These are phyloP conservation scores for Chloris gayana DNA, from an alignment of 176 grass and related monocot genomes.

Conservation along the genomic window DNA sequence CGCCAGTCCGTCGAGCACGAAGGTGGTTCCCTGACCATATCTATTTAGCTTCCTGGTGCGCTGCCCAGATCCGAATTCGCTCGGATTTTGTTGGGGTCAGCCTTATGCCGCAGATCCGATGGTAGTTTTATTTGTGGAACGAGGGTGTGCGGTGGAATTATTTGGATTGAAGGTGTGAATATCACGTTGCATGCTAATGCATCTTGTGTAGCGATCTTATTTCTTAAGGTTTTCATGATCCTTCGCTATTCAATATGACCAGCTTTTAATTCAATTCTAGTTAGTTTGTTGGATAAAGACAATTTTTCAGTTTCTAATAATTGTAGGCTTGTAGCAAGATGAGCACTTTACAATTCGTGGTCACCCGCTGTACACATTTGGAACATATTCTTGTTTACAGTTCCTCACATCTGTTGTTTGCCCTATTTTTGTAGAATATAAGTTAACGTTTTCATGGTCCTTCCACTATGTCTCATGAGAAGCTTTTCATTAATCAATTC, in stretches of 20 bases:
- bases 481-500: not conserved
- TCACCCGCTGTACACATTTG: not conserved
- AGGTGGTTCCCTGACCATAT: conserved; percentile 47
- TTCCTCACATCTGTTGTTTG: no score
- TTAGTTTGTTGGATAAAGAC: not conserved
- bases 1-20: conserved; percentile 93
- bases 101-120: not conserved
- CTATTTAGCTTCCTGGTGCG: conserved; percentile 14
- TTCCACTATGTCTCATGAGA: not conserved
- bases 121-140: not conserved
- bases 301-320: not conserved
- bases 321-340: not conserved
- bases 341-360: not conserved
- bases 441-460: not conserved
- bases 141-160: not conserved
- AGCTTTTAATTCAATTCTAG: not conserved
- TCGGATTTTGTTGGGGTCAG: not conserved
- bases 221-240: not conserved
- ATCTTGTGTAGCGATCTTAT: not conserved
- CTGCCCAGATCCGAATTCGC: conserved; percentile 8
- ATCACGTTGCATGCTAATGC: not conserved
- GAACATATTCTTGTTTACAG: not conserved
- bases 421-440: not conserved
- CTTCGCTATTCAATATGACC: not conserved
- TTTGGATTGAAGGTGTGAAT: not conserved